A percentile compares a stretch with the other conserved stretches of the same genome.
Conservation (phyloP, 202 grass and related monocot genomes). For the Panicum virgatum region DNA sequence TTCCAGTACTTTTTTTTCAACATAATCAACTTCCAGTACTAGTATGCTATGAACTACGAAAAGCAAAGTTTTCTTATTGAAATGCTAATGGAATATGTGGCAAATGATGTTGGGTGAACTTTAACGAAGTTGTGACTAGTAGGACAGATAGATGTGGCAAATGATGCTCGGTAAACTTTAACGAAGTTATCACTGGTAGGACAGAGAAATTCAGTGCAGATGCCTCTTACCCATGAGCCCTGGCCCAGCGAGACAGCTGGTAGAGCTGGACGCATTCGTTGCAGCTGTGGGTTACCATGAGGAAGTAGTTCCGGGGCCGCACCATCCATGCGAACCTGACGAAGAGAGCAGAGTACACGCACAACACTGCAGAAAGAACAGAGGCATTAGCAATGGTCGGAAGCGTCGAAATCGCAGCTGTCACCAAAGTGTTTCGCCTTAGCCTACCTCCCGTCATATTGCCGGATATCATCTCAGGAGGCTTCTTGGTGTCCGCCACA, state of each 20-base stretch:
- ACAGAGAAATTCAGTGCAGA: not conserved
- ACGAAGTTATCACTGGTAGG: not conserved
- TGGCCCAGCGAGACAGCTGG: conserved; percentile 71
- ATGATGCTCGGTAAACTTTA: not conserved
- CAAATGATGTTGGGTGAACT: too few species aligned
- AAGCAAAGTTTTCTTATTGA: not conserved
- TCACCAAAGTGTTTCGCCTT: not conserved
- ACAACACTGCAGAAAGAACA: conserved; percentile 57
- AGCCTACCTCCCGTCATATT: conserved; percentile 87
- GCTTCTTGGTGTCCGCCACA: conserved; percentile 64
- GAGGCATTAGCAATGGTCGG: not conserved
- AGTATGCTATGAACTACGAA: too few species aligned
- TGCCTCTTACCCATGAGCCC: conserved; percentile 50
- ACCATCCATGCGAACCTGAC: conserved; percentile 99
- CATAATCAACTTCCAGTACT: too few species aligned
- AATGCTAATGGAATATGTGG: not conserved
- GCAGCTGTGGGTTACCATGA: conserved; percentile 73
- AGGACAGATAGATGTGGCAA: too few species aligned
- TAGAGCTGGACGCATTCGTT: conserved; percentile 87
- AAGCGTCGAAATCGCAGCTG: not conserved
- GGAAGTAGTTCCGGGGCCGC: conserved; percentile 69
- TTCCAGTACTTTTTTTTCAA: too few species aligned
- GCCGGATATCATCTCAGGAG: conserved; percentile 86
- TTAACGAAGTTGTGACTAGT: too few species aligned
- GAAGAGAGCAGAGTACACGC: conserved; percentile 75